These are phyloP conservation scores for Saccharomyces eubayanus DNA, from an alignment of 805 yeast genomes.

Conservation along the genomic window DNA sequence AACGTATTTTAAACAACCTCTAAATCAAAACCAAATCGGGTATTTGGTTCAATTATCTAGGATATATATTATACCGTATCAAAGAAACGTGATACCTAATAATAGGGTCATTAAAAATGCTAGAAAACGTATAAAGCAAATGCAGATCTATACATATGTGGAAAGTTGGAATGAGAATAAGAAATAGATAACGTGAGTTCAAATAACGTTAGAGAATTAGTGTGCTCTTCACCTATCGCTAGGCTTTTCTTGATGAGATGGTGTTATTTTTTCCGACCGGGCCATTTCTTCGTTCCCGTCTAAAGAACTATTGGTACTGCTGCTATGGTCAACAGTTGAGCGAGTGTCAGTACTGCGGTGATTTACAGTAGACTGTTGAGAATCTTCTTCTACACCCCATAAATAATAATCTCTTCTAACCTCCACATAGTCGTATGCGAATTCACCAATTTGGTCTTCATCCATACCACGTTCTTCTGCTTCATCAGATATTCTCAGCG, in stretches of 20 bases:
- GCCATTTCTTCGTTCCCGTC: background rate
- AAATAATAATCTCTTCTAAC: conserved; percentile 78
- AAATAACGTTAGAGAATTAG: background rate
- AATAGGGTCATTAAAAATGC: background rate
- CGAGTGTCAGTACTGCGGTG: background rate
- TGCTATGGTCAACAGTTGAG: background rate
- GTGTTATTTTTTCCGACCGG: background rate
- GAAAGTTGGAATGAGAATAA: background rate
- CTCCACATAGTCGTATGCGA: conserved; percentile 93
- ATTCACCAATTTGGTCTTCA: conserved; percentile 92
- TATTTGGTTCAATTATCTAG: no score
- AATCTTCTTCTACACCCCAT: conserved; percentile 25
- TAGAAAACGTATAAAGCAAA: background rate
- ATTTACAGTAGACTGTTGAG: conserved; percentile 1
- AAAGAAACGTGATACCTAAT: no score
- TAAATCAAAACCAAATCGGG: no score
- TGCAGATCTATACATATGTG: background rate
- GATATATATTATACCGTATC: background rate
- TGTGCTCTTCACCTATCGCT: background rate
- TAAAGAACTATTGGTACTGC: background rate
- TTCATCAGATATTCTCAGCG: conserved; percentile 66
- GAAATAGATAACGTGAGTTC: background rate
- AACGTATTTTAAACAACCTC: no score
- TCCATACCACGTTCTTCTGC: conserved; percentile 84
- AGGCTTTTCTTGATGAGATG: background rate